Percentiles rank a stretch among this genome's conserved stretches.
Conservation (phyloP, 768 basidiomycete species). For the Podaxis carcinomalis region DNA sequence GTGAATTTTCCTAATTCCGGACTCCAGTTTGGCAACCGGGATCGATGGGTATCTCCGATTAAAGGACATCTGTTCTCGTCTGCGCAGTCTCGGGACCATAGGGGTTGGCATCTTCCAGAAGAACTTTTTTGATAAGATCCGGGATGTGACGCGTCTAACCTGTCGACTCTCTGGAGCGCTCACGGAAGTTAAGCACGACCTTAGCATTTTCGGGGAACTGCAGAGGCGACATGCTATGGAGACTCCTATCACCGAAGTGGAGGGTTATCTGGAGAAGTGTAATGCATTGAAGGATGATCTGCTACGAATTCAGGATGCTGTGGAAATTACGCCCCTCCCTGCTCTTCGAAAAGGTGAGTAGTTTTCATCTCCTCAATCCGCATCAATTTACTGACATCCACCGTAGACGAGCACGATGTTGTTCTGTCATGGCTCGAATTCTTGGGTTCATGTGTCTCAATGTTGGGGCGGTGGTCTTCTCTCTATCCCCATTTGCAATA, state of each 20-base stretch:
- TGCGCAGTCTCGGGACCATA: constrained; percentile 11
- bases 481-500: constrained; percentile 7
- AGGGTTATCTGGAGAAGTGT: constrained; percentile 20
- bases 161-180: constrained; percentile 30
- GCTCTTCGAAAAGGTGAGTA: constrained; percentile 34
- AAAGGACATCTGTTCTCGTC: not conserved
- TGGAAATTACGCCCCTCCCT: constrained; percentile 23
- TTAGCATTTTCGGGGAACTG: constrained; percentile 3
- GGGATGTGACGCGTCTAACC: constrained; percentile 19
- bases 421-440: not conserved
- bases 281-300: constrained; percentile 22
- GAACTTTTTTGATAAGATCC: constrained; percentile 14
- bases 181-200: constrained; percentile 18
- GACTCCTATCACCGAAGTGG: constrained; percentile 17
- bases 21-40: constrained; percentile 2
- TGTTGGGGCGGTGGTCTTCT: constrained; percentile 2
- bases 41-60: not conserved
- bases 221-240: not conserved
- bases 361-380: not conserved
- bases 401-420: constrained; percentile 2
- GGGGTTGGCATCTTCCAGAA: constrained; percentile 19
- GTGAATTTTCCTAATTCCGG: constrained; percentile 6
- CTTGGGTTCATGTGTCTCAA: not conserved
- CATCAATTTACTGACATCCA: not conserved
- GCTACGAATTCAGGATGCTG: constrained; percentile 13